Evolutionary conservation across 257 asterid species (phyloP).

Genomic region (Anisodus tanguticus): DNA sequence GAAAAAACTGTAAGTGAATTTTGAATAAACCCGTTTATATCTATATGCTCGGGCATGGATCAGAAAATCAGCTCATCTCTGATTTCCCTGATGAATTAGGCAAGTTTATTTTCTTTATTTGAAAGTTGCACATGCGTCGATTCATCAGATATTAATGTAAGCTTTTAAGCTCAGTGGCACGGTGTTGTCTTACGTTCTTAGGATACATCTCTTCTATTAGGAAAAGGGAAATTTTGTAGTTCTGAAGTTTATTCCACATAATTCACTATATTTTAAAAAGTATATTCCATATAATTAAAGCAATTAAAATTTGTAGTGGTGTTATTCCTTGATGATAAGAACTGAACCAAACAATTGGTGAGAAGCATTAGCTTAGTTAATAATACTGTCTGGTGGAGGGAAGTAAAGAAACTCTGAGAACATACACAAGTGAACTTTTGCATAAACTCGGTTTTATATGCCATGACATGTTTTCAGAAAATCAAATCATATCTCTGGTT

Average conservation of each 20-base stretch:
- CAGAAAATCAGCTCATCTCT: not conserved
- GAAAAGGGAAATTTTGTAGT: not conserved
- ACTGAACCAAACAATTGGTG: not conserved
- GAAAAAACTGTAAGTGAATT: slow-evolving; percentile 56
- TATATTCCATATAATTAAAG: not conserved
- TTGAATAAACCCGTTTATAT: not conserved
- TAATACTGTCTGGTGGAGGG: not conserved
- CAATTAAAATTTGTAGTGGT: not conserved
- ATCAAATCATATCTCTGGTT: not conserved
- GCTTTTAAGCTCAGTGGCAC: not conserved
- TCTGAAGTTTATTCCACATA: not conserved
- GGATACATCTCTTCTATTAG: not conserved
- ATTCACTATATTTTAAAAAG: not conserved
- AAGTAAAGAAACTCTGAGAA: not conserved
- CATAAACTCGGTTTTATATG: not conserved
- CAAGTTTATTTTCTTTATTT: not conserved
- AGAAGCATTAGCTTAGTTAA: not conserved
- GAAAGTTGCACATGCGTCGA: not conserved
- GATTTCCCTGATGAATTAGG: not conserved
- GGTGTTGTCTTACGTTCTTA: not conserved
- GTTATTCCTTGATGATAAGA: not conserved
- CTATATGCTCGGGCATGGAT: slow-evolving; percentile 8
- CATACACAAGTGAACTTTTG: slow-evolving; percentile 44
- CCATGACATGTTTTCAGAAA: not conserved
- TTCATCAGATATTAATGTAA: not conserved